Conservation (phyloP, 257 asterid species). For the Ligustrum vulgare region DNA sequence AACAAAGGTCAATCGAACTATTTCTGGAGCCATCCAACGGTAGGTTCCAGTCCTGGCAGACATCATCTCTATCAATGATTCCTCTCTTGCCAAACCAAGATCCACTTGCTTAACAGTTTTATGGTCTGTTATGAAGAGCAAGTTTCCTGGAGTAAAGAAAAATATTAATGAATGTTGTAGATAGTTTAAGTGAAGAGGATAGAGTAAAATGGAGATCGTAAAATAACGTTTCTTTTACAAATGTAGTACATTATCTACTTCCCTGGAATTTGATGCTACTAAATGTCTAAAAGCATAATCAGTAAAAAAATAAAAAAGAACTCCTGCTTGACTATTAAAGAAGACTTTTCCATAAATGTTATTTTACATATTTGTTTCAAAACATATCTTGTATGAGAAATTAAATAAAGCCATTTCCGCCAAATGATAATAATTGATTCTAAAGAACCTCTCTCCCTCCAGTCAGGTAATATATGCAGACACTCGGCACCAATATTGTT, state of each 20-base stretch:
- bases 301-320: not conserved
- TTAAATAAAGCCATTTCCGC: not conserved
- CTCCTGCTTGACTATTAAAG: not conserved
- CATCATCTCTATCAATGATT: constrained; percentile 98
- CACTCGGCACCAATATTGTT: not conserved
- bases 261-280: not conserved
- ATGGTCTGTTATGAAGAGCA: constrained; percentile 83
- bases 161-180: not conserved
- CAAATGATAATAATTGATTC: not conserved
- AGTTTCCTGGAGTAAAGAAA: constrained; percentile 58
- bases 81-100: constrained; percentile 98
- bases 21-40: constrained; percentile 99
- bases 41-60: constrained; percentile 99
- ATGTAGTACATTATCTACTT: not conserved
- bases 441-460: not conserved
- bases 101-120: constrained; percentile 85
- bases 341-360: not conserved
- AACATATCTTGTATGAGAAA: not conserved
- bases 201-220: not conserved
- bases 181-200: not conserved
- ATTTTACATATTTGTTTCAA: not conserved
- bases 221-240: not conserved
- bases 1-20: constrained; percentile 16
- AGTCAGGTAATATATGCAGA: not conserved
- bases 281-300: not conserved